A percentile compares a stretch with the other conserved stretches of the same genome.
These are phyloP conservation scores for Irineochytrium annulatum DNA, from an alignment of 192 early-diverging fungal species.

Conservation along the genomic window DNA sequence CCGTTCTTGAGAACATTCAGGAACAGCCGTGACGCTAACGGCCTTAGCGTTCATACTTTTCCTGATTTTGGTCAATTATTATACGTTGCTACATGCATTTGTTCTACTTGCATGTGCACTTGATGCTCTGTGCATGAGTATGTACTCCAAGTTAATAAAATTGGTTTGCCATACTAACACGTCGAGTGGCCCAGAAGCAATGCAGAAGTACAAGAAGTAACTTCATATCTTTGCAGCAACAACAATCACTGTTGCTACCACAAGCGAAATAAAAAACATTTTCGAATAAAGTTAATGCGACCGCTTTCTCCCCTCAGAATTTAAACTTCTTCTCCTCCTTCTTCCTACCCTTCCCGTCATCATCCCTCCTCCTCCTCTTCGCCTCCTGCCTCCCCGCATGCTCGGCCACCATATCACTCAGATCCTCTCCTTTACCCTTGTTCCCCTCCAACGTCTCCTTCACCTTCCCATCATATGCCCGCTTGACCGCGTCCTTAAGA, in stretches of 20 bases:
- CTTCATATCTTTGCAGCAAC: not conserved
- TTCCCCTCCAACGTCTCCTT: constrained; percentile 28
- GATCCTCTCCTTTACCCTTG: constrained; percentile 54
- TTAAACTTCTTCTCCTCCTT: constrained; percentile 44
- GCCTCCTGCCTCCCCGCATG: constrained; percentile 66
- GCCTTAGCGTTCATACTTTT: too few species aligned
- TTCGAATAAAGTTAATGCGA: not conserved
- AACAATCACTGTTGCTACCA: not conserved
- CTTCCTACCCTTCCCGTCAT: constrained; percentile 46
- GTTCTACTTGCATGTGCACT: too few species aligned
- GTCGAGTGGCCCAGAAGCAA: too few species aligned
- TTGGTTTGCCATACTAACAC: too few species aligned
- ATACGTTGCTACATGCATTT: too few species aligned
- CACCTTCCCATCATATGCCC: constrained; percentile 73
- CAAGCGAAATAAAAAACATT: not conserved
- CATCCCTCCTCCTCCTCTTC: constrained; percentile 64
- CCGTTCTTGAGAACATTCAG: too few species aligned
- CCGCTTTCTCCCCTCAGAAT: constrained; percentile 27
- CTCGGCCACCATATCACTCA: constrained; percentile 85
- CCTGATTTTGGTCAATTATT: too few species aligned
- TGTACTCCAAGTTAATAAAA: too few species aligned
- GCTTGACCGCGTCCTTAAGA: constrained; percentile 69
- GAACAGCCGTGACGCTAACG: too few species aligned
- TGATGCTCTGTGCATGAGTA: too few species aligned
- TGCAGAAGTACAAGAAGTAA: too few species aligned